Percentiles rank a stretch among this genome's conserved stretches.
Evolutionary conservation across 805 yeast species (phyloP).

Genomic region (Starmerella stigmatis): DNA sequence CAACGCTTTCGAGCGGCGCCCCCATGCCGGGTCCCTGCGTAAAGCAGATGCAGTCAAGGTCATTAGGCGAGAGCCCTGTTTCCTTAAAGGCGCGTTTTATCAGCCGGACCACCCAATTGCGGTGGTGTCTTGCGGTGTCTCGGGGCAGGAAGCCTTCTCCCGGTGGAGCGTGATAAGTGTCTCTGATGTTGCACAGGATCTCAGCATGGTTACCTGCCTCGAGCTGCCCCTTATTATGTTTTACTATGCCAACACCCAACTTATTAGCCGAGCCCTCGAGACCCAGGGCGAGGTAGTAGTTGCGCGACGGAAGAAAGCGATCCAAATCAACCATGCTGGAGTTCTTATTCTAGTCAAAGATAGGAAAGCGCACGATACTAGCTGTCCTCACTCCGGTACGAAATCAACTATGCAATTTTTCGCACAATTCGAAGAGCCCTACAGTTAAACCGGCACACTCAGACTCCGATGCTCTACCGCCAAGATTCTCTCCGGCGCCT

Average conservation of each 20-base stretch:
- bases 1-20: constrained; percentile 91
- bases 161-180: constrained; percentile 91
- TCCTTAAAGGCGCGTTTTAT: constrained; percentile 56
- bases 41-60: constrained; percentile 57
- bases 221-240: constrained; percentile 55
- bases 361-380: too few species aligned
- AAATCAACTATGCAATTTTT: too few species aligned
- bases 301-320: constrained; percentile 36
- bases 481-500: too few species aligned
- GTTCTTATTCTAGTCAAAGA: too few species aligned
- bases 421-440: too few species aligned
- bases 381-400: too few species aligned
- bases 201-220: constrained; percentile 52
- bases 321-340: constrained; percentile 40
- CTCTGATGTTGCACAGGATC: constrained; percentile 81
- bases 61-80: constrained; percentile 39
- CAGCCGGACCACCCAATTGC: constrained; percentile 84
- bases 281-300: constrained; percentile 58
- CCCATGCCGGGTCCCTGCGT: constrained; percentile 99
- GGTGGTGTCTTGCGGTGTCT: constrained; percentile 92
- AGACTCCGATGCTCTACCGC: too few species aligned
- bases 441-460: too few species aligned
- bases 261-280: constrained; percentile 97
- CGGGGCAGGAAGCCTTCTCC: constrained; percentile 97
- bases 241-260: constrained; percentile 84